Evolutionary conservation across 768 basidiomycete genomes (phyloP), one percentile per base, ranked within the genome.

Genomic region (Daedaleopsis sinensis): DNA sequence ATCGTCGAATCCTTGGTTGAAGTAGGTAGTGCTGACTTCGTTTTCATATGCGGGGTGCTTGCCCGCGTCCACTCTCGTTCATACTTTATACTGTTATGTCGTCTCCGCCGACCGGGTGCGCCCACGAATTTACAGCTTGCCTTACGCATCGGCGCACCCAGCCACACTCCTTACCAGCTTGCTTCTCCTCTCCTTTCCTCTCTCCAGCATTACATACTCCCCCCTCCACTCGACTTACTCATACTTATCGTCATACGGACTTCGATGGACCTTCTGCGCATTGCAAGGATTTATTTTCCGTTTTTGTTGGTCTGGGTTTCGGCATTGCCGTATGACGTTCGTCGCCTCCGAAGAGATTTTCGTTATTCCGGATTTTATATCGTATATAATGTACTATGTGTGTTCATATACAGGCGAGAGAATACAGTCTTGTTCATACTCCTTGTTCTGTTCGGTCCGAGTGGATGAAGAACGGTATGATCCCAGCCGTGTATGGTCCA

Each of bases 351-450:
- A 32, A 43, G 43, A 39, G 52, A 52, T 58, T 58, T 38, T 23
- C 56, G n/a, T 58, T 23, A 32, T 63, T 57, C 39, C 36, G 11
- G 37, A 38, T 21, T 24, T 53, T 63, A 63, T 58, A 63, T 57
- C 50, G 57, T 58, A 62, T 58, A 62, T 62, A 62, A 62, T 62
- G 61, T 62, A 62, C 52, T 58, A 62, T 52, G 44, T 62, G 61
- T 62, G 61, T 57, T 62, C 56, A 57, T 49, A 57, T 62, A 62
- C 61, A 62, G 53, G 57, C 27, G 27, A 32, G n/a, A 12, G 47
- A 57, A 56, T 56, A 42, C 52, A 53, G 18, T 42, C 39, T 18
- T 18, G 39, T 42, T 12, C 39, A 42, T 32, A 32, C 4, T 32
- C 3, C 27, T 32, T 32, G 27, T 32, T 32, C 27, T 32, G 27